A percentile compares a stretch with the other conserved stretches of the same genome.
Conservation (phyloP, 73 alveolate species). For the Tetrahymena thermophila region DNA sequence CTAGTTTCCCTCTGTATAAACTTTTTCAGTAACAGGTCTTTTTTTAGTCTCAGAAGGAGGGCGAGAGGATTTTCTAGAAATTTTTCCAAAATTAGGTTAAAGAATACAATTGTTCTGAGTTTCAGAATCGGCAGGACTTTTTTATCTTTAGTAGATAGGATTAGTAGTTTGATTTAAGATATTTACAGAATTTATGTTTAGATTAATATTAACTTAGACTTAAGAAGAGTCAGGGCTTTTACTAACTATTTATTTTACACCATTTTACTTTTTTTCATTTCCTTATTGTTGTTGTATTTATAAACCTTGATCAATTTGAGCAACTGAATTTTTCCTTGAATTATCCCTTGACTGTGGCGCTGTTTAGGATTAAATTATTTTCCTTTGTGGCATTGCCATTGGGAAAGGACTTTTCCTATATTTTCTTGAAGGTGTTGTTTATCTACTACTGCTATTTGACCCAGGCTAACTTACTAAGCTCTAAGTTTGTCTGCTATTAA, state of each 20-base stretch:
- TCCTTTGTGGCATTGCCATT: not conserved
- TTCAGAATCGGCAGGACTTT: not conserved
- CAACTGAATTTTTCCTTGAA: not conserved
- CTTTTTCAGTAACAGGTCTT: not conserved
- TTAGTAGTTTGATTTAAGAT: not conserved
- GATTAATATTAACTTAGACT: not conserved
- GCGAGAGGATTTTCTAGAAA: not conserved
- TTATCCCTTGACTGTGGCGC: not conserved
- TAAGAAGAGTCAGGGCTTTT: not conserved
- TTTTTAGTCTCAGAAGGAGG: not conserved
- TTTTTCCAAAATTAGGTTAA: not conserved
- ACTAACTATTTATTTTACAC: not conserved
- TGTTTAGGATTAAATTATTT: not conserved
- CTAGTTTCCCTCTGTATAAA: not conserved
- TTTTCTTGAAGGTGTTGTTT: not conserved
- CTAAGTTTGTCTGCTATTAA: not conserved
- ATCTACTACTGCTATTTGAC: not conserved
- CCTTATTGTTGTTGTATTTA: not conserved
- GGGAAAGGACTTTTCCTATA: not conserved
- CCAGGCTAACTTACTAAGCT: not conserved
- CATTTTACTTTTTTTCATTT: not conserved
- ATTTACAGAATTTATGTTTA: not conserved
- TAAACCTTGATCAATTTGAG: not conserved
- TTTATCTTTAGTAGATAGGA: not conserved
- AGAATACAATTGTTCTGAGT: not conserved